Evolutionary conservation across 108 stramenopile species (phyloP).

Genomic region (Heterococcus sp.): DNA sequence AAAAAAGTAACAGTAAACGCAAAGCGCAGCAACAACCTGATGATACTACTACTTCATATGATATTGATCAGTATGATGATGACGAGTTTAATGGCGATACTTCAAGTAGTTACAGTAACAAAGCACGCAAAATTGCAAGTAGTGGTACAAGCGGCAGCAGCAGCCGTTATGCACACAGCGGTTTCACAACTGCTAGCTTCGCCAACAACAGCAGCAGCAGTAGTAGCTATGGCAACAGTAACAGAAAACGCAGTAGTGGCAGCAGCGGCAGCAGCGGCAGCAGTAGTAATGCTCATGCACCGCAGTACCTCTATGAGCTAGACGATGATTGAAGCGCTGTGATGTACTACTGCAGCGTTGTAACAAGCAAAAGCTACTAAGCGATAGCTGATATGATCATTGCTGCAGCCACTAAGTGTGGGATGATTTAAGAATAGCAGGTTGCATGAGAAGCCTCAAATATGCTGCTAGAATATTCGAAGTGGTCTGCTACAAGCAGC

Average conservation of each 20-base stretch:
- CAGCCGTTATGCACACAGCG: neutral
- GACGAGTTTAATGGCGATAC: neutral
- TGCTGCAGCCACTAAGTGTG: too few relatives aligned
- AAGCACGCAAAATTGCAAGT: neutral
- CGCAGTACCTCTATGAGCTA: too few relatives aligned
- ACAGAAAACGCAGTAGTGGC: neutral
- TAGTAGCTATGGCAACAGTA: neutral
- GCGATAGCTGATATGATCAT: too few relatives aligned
- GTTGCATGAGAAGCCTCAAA: too few relatives aligned
- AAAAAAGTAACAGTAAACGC: too few relatives aligned
- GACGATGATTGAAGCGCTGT: too few relatives aligned
- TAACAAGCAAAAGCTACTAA: too few relatives aligned
- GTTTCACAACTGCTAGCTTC: neutral
- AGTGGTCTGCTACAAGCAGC: too few relatives aligned
- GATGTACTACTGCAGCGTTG: too few relatives aligned
- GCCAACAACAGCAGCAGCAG: neutral
- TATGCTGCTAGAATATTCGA: too few relatives aligned
- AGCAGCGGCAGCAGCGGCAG: neutral
- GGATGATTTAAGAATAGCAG: too few relatives aligned
- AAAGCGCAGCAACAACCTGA: neutral
- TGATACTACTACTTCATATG: neutral
- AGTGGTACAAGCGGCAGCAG: neutral
- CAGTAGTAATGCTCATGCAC: too few relatives aligned
- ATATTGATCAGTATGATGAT: neutral
- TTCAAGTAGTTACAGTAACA: neutral